A percentile compares a stretch with the other conserved stretches of the same genome.
These are phyloP conservation scores for Nakazawaea holstii DNA, from an alignment of 805 yeast genomes.

Conservation along the genomic window DNA sequence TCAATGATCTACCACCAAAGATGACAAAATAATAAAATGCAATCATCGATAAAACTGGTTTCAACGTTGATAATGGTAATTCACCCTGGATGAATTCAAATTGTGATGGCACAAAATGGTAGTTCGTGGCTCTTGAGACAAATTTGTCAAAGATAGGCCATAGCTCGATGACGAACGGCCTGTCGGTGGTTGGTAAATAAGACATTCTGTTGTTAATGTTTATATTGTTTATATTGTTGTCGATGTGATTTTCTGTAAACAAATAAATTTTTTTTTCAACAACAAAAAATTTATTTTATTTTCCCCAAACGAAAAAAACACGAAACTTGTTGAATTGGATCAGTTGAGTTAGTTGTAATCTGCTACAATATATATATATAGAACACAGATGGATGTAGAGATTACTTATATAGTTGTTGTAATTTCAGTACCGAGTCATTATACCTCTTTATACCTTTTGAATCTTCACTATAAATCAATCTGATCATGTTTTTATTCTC, in stretches of 20 bases:
- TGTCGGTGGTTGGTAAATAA: slow-evolving; percentile 22
- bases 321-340: too few species aligned
- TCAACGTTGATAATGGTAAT: slow-evolving; percentile 63
- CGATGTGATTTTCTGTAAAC: too few species aligned
- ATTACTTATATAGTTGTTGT: background rate
- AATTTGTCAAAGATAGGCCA: slow-evolving; percentile 62
- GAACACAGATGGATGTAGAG: too few species aligned
- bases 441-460: slow-evolving; percentile 10
- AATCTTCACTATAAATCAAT: slow-evolving; percentile 41
- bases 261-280: too few species aligned
- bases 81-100: slow-evolving; percentile 63
- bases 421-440: slow-evolving; percentile 2
- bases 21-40: slow-evolving; percentile 71
- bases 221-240: too few species aligned
- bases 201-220: background rate
- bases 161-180: slow-evolving; percentile 53
- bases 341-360: too few species aligned
- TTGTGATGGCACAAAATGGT: slow-evolving; percentile 52
- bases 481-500: slow-evolving; percentile 49
- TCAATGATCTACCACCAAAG: slow-evolving; percentile 75
- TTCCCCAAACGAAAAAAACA: too few species aligned
- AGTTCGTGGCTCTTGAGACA: slow-evolving; percentile 37
- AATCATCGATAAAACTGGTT: slow-evolving; percentile 47
- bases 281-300: too few species aligned
- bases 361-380: too few species aligned